Conservation (phyloP, 345 rosid species). For the Cardiospermum halicacabum region DNA sequence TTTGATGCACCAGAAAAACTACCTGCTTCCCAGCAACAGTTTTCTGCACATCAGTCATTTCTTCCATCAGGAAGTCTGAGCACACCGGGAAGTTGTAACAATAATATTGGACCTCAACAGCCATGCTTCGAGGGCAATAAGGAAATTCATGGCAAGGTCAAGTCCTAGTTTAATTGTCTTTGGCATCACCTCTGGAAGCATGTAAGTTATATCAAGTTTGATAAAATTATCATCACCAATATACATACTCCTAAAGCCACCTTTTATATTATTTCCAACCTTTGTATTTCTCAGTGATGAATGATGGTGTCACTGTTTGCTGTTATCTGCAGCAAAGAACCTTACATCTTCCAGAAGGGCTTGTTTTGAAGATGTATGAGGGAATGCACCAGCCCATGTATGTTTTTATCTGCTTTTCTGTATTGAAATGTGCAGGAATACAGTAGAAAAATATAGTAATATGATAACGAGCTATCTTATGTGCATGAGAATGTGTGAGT, state of each 20-base stretch:
- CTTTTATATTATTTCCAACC: background rate
- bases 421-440: background rate
- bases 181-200: background rate
- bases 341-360: background rate
- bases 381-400: background rate
- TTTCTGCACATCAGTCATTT: conserved; percentile 9
- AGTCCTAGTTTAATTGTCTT: conserved; percentile 4
- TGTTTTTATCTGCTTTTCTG: background rate
- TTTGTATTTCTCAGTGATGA: background rate
- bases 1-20: conserved; percentile 15
- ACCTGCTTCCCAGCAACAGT: conserved; percentile 15
- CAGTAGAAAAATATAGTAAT: background rate
- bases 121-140: conserved; percentile 15
- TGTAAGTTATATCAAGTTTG: background rate
- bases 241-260: background rate
- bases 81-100: conserved; percentile 21
- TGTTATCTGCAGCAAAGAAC: background rate
- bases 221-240: background rate
- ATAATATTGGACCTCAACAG: conserved; percentile 17
- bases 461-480: background rate
- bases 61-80: conserved; percentile 8
- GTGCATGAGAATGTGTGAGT: background rate
- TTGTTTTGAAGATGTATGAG: background rate
- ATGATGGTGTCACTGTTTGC: no score
- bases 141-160: conserved; percentile 13